Percentiles rank a stretch among this genome's conserved stretches.
phyloP scores from a whole-genome alignment of 179 eudicot genomes.

The Silene vulgaris region DNA sequence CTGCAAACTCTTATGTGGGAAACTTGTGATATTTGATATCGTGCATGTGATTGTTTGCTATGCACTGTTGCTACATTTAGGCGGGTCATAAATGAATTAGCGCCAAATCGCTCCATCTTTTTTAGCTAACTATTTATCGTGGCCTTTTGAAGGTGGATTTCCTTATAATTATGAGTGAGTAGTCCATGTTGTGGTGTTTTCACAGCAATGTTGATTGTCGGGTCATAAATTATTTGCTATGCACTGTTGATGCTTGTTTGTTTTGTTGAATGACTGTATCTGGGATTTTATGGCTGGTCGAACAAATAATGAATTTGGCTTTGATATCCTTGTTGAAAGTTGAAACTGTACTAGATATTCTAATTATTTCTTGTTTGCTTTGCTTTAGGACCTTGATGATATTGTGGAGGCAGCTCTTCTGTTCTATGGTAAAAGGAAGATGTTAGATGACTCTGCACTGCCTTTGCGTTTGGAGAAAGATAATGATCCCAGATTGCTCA shows the following conservation, averaged over 20 bases:
- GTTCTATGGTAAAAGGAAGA: slow-evolving; percentile 59
- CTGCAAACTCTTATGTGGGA: not conserved
- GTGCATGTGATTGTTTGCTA: not conserved
- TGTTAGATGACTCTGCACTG: slow-evolving; percentile 60
- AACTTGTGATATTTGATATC: not conserved
- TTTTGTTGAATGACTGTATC: not conserved
- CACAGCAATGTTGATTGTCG: too few species aligned
- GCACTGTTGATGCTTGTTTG: not conserved
- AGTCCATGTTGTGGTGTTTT: not conserved
- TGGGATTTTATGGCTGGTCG: not conserved
- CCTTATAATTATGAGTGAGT: not conserved
- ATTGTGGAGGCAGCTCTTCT: slow-evolving; percentile 83
- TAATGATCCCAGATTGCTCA: slow-evolving; percentile 78
- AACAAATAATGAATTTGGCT: not conserved
- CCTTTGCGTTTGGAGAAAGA: slow-evolving; percentile 88
- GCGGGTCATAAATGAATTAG: not conserved
- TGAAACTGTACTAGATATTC: not conserved
- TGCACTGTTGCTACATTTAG: not conserved
- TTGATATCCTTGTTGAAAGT: not conserved
- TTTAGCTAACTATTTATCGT: not conserved
- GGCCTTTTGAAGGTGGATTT: not conserved
- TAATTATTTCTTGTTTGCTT: not conserved
- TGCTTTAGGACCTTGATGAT: slow-evolving; percentile 76
- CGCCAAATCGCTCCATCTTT: not conserved
- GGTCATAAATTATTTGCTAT: not conserved